Percentiles rank a stretch among this genome's conserved stretches.
Conservation (phyloP, 2,329 filamentous ascomycete species). For the Arthrinium puccinioides region DNA sequence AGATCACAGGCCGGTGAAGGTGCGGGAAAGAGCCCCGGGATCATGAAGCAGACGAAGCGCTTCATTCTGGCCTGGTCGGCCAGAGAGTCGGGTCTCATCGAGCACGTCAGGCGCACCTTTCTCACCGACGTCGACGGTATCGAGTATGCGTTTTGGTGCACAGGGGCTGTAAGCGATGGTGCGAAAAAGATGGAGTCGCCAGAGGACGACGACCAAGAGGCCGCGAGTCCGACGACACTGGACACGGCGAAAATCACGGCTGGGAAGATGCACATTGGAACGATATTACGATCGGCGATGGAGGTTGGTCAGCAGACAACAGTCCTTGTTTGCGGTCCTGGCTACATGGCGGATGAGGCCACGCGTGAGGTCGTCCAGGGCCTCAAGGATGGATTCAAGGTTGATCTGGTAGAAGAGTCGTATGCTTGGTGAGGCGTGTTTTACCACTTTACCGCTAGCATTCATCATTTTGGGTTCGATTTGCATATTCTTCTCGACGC, state of each 20-base stretch:
- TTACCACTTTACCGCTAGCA: too few species aligned
- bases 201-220: neutral
- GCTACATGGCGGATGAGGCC: constrained; percentile 19
- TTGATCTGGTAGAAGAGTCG: constrained; percentile 2
- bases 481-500: too few species aligned
- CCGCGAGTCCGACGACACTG: neutral
- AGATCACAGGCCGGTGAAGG: neutral
- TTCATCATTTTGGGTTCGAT: too few species aligned
- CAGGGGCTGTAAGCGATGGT: neutral
- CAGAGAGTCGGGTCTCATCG: constrained; percentile 13
- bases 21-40: neutral
- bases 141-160: constrained; percentile 11
- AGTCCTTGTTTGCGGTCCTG: constrained; percentile 18
- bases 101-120: constrained; percentile 13
- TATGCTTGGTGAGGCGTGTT: constrained; percentile 5
- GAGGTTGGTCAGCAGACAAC: constrained; percentile 11
- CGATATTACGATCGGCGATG: constrained; percentile 10
- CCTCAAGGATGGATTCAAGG: constrained; percentile 11
- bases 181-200: neutral
- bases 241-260: constrained; percentile 3
- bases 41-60: constrained; percentile 12
- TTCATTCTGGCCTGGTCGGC: constrained; percentile 19
- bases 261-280: constrained; percentile 12
- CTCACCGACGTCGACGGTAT: constrained; percentile 7
- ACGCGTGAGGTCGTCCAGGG: constrained; percentile 12